Evolutionary conservation across 768 basidiomycete species (phyloP).

Genomic region (Rossbeevera mucosa): DNA sequence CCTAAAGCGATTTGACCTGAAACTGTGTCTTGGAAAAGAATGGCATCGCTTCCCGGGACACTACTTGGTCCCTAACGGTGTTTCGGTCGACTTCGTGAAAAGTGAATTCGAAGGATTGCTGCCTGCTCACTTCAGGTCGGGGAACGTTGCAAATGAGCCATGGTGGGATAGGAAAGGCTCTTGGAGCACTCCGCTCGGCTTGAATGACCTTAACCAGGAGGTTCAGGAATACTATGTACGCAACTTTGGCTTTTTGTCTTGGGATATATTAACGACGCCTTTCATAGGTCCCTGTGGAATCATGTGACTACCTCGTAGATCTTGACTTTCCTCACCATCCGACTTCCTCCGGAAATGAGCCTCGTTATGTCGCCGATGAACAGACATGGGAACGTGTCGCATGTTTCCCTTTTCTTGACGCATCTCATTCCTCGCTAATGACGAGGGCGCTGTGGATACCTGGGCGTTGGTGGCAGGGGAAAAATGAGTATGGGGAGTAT

Average conservation of each 20-base stretch:
- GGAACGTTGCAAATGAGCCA: constrained; percentile 23
- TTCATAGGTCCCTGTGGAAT: constrained; percentile 57
- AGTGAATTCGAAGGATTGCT: constrained; percentile 88
- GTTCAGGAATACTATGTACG: constrained; percentile 74
- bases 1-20: constrained; percentile 65
- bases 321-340: constrained; percentile 79
- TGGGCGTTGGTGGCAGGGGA: constrained; percentile 56
- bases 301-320: constrained; percentile 90
- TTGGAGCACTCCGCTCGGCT: constrained; percentile 50
- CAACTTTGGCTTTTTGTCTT: constrained; percentile 4
- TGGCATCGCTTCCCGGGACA: constrained; percentile 94
- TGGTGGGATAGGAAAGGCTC: constrained; percentile 51
- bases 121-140: constrained; percentile 68
- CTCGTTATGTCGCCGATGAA: constrained; percentile 68
- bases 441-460: constrained; percentile 83
- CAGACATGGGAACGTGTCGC: constrained; percentile 75
- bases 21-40: constrained; percentile 87
- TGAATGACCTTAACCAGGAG: constrained; percentile 89
- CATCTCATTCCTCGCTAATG: constrained; percentile 62
- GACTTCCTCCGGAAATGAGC: constrained; percentile 53
- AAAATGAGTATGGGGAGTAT: constrained; percentile 84
- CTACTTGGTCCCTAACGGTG: constrained; percentile 79
- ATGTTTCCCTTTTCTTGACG: constrained; percentile 84
- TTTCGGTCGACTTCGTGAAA: constrained; percentile 85
- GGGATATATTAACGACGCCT: constrained; percentile 5